Evolutionary conservation across 1,139 yeast genomes (phyloP), one percentile per base, ranked within the genome.

Genomic region (Zygoascus meyerae): DNA sequence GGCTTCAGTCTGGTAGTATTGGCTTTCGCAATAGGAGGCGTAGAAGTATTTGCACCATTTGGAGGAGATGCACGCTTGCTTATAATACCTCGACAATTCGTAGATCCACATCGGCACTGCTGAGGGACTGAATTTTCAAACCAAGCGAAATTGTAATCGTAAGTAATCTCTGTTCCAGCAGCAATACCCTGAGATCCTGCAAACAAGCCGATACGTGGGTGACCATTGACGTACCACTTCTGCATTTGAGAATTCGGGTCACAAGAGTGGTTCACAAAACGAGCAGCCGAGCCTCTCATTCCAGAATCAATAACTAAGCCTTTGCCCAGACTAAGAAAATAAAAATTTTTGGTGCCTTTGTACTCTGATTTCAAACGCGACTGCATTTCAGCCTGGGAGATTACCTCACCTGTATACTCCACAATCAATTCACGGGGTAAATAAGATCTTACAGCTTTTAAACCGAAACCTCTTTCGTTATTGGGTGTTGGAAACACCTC

Each of bases 361-460:
- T 65, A 63, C 15, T 55, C 58, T 11, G 54, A 51, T 12, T 54
- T 48, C 46, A 67, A 55, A 14, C 72, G 55, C 5, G 58, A 49
- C 37, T 60, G 59, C 59, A 68, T 61, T 49, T 65, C 70, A 1
- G 54, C 52, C 8, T 60, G 60, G 34, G 65, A 62, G 18, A 71
- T 66, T 5, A 71, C 68, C 37, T 70, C 75, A 8, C 75, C 75
- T 1, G 73, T 69, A 50, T 70, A 71, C 49, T 71, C 75, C n/a
- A 70, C 57, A 36, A 71, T 67, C 10, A 71, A 55, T n/a, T 67
- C 65, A 1, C 67, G 66, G 0, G 70, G 63, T 5, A 55, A 53
- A 45, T 65, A 71, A 0, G 61, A 49, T 26, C 73, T 57, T 0
- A 64, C 59, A 1, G 74, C 64, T 5, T 67, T 48, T 7, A 71